Percentiles rank a stretch among this genome's conserved stretches.
Evolutionary conservation across 176 grass and related monocot species (phyloP).

Genomic region (Oropetium thomaeum): DNA sequence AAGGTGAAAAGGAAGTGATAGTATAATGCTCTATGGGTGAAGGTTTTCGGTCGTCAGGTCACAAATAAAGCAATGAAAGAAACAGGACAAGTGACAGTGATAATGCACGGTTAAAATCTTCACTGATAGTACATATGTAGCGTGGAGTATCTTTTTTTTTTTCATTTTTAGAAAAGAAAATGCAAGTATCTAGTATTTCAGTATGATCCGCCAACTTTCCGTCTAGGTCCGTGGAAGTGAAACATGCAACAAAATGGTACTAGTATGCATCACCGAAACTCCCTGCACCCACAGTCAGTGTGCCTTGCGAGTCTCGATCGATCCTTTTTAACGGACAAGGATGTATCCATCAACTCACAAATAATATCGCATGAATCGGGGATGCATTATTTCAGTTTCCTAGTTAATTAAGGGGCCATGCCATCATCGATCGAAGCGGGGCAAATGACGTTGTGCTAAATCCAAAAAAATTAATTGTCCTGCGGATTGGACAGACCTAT

Average conservation of each 20-base stretch:
- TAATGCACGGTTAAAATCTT: not conserved
- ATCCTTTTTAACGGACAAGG: not conserved
- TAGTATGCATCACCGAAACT: too few relatives aligned
- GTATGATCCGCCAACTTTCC: too few relatives aligned
- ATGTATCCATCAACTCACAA: not conserved
- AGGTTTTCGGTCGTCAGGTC: slow-evolving; percentile 3
- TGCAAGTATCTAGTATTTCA: too few relatives aligned
- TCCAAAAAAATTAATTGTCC: too few relatives aligned
- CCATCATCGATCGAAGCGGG: slow-evolving; percentile 16
- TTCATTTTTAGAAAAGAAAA: too few relatives aligned
- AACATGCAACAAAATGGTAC: too few relatives aligned
- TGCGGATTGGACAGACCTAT: slow-evolving; percentile 34
- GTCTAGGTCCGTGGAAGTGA: too few relatives aligned
- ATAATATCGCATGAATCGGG: not conserved
- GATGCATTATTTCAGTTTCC: slow-evolving; percentile 35
- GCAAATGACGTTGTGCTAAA: not conserved
- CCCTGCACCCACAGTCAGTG: too few relatives aligned
- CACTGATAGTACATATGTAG: not conserved
- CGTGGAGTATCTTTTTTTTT: too few relatives aligned
- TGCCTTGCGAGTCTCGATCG: too few relatives aligned
- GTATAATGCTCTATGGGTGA: not conserved
- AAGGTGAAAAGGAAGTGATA: not conserved
- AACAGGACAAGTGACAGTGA: not conserved
- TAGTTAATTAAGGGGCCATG: not conserved
- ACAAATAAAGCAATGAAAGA: slow-evolving; percentile 10